phyloP scores from a whole-genome alignment of 352 stramenopile species.

The Phytophthora palmivora region DNA sequence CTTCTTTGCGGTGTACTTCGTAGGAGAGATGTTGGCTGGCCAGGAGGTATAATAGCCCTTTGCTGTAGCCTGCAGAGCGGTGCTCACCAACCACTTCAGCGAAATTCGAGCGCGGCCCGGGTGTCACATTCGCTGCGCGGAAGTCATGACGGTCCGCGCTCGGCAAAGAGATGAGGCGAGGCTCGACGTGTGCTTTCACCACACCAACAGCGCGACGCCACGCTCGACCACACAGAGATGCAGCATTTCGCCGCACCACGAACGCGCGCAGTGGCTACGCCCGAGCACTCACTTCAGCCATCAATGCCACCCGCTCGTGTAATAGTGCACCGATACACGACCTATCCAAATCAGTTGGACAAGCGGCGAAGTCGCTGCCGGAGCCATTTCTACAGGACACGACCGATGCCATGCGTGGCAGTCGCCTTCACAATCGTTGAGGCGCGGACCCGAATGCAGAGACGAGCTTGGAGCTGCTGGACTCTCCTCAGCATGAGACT shows the following conservation, averaged over 20 bases:
- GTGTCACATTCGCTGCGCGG: slow-evolving; percentile 1
- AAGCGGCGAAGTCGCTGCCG: background rate
- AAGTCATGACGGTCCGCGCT: slow-evolving; percentile 20
- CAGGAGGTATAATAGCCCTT: background rate
- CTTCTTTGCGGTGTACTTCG: slow-evolving; percentile 23
- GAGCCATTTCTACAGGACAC: slow-evolving; percentile 11
- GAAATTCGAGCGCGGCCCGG: background rate
- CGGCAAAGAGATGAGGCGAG: slow-evolving; percentile 15
- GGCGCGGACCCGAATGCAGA: slow-evolving; percentile 8
- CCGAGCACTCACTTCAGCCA: background rate
- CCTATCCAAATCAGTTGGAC: slow-evolving; percentile 9
- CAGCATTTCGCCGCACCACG: slow-evolving; percentile 18
- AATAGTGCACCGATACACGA: slow-evolving; percentile 5
- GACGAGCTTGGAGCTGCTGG: slow-evolving; percentile 8
- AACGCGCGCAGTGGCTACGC: slow-evolving; percentile 4
- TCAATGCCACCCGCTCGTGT: background rate
- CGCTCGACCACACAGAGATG: slow-evolving; percentile 10
- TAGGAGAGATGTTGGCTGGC: background rate
- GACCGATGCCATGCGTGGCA: background rate
- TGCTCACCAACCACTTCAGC: slow-evolving; percentile 1
- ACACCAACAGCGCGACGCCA: slow-evolving; percentile 13
- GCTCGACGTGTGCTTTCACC: slow-evolving; percentile 12
- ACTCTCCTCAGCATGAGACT: too few relatives aligned
- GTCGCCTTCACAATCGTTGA: slow-evolving; percentile 22
- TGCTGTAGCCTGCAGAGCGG: background rate